Percentiles rank a stretch among this genome's conserved stretches.
Evolutionary conservation across 1,139 yeast genomes (phyloP).

Genomic region (Debaryomyces sp.): DNA sequence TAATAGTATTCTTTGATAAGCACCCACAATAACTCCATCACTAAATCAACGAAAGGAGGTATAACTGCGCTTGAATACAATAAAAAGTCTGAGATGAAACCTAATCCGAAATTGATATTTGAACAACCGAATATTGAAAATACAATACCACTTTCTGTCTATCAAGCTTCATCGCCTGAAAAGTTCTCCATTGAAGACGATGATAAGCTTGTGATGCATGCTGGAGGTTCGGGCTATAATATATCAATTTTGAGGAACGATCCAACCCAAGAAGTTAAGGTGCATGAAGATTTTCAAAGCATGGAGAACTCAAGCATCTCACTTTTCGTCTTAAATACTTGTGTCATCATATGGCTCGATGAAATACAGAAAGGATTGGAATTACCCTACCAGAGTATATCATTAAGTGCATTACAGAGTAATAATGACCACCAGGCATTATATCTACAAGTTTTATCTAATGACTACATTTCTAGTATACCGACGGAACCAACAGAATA

Average conservation of each 20-base stretch:
- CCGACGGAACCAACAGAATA: slow-evolving; percentile 18
- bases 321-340: slow-evolving; percentile 42
- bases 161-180: slow-evolving; percentile 45
- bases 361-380: slow-evolving; percentile 34
- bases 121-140: slow-evolving; percentile 47
- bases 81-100: slow-evolving; percentile 14
- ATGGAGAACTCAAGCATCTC: slow-evolving; percentile 21
- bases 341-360: slow-evolving; percentile 41
- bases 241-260: slow-evolving; percentile 20
- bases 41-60: neutral
- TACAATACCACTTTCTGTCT: slow-evolving; percentile 37
- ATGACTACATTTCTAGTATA: slow-evolving; percentile 19
- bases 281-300: slow-evolving; percentile 13
- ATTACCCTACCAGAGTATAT: slow-evolving; percentile 41
- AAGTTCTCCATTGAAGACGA: slow-evolving; percentile 39
- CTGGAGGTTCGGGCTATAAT: slow-evolving; percentile 34
- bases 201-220: slow-evolving; percentile 46
- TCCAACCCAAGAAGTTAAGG: slow-evolving; percentile 15
- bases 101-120: slow-evolving; percentile 23
- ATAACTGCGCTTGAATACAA: neutral
- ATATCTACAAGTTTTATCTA: slow-evolving; percentile 37
- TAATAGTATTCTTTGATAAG: neutral
- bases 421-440: slow-evolving; percentile 19
- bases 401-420: slow-evolving; percentile 41
- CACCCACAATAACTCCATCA: neutral